A percentile compares a stretch with the other conserved stretches of the same genome.
Conservation (phyloP, 2,329 filamentous ascomycete genomes). For the Ramichloridium luteum region DNA sequence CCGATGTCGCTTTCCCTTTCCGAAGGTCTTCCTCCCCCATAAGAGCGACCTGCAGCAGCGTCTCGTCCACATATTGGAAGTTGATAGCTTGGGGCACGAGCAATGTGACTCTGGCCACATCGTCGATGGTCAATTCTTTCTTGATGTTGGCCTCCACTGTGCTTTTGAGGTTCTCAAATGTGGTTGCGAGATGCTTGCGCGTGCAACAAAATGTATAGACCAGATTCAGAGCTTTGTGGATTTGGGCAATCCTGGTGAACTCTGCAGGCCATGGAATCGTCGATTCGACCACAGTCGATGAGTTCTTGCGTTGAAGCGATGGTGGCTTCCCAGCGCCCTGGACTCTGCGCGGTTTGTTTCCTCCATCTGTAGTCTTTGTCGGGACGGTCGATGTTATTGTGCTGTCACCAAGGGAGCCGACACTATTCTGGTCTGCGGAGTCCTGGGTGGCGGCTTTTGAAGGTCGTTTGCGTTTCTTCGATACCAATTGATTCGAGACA, state of each 20-base stretch:
- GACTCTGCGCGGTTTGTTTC: constrained; percentile 38
- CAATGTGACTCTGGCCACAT: constrained; percentile 71
- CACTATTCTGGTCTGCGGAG: too few species aligned
- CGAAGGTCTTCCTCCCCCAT: constrained; percentile 57
- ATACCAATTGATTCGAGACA: constrained; percentile 1
- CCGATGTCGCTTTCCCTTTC: constrained; percentile 42
- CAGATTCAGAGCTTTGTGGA: constrained; percentile 75
- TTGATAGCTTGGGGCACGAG: constrained; percentile 66
- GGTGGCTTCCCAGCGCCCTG: constrained; percentile 30
- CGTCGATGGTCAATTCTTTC: constrained; percentile 55
- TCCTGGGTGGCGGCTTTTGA: constrained; percentile 4
- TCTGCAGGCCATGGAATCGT: constrained; percentile 58
- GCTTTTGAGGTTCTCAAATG: constrained; percentile 74
- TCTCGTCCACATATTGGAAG: constrained; percentile 78
- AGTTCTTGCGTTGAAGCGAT: constrained; percentile 32
- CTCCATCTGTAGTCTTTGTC: constrained; percentile 47
- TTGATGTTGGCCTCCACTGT: constrained; percentile 76
- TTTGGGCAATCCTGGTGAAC: constrained; percentile 61
- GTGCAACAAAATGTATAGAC: constrained; percentile 94
- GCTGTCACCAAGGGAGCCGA: too few species aligned
- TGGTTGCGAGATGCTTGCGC: constrained; percentile 82
- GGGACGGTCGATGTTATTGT: constrained; percentile 35
- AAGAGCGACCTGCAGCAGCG: constrained; percentile 67
- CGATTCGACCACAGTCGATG: constrained; percentile 40
- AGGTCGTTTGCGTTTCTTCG: constrained; percentile 10